phyloP scores from a whole-genome alignment of 1,284 basidiomycete genomes.

The Pyrrhoderma noxium region DNA sequence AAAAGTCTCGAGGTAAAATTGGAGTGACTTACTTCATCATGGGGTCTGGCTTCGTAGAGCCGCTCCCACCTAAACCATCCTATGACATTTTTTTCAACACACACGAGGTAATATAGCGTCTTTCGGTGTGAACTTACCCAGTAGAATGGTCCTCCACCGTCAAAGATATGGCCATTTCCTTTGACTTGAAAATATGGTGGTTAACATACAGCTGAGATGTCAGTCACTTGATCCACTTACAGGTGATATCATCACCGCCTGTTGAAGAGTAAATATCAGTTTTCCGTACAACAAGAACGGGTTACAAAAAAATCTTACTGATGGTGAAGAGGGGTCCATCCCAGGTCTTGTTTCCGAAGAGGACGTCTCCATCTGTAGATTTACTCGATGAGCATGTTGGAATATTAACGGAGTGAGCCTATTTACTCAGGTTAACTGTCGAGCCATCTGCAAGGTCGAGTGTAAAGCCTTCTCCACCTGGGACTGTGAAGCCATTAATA shows the following conservation, averaged over 20 bases:
- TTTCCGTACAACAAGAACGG: no score
- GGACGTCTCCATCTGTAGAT: conserved; percentile 27
- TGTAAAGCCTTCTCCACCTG: conserved; percentile 28
- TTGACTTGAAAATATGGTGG: conserved; percentile 27
- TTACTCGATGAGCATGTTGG: not conserved
- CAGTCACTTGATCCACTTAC: conserved; percentile 19
- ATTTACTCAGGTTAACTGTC: conserved; percentile 32
- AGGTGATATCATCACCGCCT: conserved; percentile 26
- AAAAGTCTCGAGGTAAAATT: not conserved
- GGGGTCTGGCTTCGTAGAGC: conserved; percentile 28
- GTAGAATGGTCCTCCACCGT: conserved; percentile 35
- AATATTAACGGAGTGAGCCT: conserved; percentile 14
- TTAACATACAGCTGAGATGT: no score
- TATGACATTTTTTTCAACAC: conserved; percentile 26
- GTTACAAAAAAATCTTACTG: conserved; percentile 14
- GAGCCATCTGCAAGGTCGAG: conserved; percentile 25
- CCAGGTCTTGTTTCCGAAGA: conserved; percentile 29
- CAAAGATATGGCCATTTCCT: conserved; percentile 34
- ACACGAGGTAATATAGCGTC: not conserved
- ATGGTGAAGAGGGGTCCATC: conserved; percentile 30
- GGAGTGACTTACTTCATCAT: conserved; percentile 21
- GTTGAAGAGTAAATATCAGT: no score
- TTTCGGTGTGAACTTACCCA: conserved; percentile 24
- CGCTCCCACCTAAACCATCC: conserved; percentile 34
- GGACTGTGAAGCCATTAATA: conserved; percentile 37